These are phyloP conservation scores for Lithocarpus polystachyus DNA, from an alignment of 306 rosid species.

Conservation along the genomic window DNA sequence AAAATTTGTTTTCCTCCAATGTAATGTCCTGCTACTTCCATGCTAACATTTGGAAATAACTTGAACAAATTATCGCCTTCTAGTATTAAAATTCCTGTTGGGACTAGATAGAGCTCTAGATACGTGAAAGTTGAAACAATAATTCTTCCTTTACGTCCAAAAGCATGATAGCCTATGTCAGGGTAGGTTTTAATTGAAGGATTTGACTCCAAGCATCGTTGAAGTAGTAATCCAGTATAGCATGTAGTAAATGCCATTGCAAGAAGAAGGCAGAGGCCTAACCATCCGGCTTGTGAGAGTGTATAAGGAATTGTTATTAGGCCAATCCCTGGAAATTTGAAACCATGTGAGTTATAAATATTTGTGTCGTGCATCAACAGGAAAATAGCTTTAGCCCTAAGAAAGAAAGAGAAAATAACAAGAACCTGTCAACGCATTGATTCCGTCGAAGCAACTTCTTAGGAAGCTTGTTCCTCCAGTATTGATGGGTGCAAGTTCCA, in stretches of 20 bases:
- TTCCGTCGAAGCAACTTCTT: slow-evolving; percentile 10
- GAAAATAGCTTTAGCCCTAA: no score
- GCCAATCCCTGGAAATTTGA: slow-evolving; percentile 4
- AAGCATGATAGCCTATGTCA: slow-evolving; percentile 9
- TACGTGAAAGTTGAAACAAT: slow-evolving; percentile 2
- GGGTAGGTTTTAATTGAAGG: slow-evolving; percentile 12
- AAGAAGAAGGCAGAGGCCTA: not conserved
- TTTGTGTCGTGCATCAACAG: no score
- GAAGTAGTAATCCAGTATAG: slow-evolving; percentile 1
- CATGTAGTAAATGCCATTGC: not conserved
- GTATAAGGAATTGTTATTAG: slow-evolving; percentile 11
- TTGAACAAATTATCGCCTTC: slow-evolving; percentile 8
- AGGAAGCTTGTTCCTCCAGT: not conserved
- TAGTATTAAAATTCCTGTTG: slow-evolving; percentile 9
- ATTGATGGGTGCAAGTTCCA: no score
- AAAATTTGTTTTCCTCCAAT: not conserved
- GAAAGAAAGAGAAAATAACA: not conserved
- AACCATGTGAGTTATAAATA: not conserved
- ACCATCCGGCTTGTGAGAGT: slow-evolving; percentile 7
- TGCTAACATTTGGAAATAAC: not conserved
- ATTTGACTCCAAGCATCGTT: slow-evolving; percentile 5
- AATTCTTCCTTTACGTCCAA: slow-evolving; percentile 1
- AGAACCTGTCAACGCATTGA: slow-evolving; percentile 14
- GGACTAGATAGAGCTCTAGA: slow-evolving; percentile 6
- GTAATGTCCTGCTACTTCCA: not conserved